Evolutionary conservation across 371 early-diverging fungal species (phyloP), one percentile per base, ranked within the genome.

Genomic region (Lichtheimia ornata): DNA sequence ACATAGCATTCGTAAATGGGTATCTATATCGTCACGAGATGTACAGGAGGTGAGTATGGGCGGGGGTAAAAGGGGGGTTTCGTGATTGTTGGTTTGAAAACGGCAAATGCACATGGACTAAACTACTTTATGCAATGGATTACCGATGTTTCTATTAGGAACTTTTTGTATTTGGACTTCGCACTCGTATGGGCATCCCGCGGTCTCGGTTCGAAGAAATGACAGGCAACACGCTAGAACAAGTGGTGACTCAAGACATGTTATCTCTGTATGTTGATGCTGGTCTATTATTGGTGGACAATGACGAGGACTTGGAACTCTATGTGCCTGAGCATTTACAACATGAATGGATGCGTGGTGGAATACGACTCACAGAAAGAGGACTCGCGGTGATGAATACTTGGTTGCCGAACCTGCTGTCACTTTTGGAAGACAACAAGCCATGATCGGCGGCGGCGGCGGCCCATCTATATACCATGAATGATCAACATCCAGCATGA

Each of bases 91-190:
- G 35, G 11, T 35, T 2, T 35, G 35, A 35, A 35, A 35, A 35
- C 35, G 35, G 35, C 35, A 35, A 35, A 2, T 35, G 35, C 11
- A 35, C 35, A 35, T 35, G 35, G 35, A 35, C 11, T 2, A 35
- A 35, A 5, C 5, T 35, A 35, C 35, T 35, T 35, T 35, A 35
- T 49, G n/a, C 22, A 17, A 25, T 22, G 42, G 25, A 18, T 55
- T 20, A 9, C 35, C 35, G 35, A 28, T 9, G 35, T 35, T 18
- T 7, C n/a, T 42, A 25, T 5, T 67, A 86, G 73, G 93, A 91
- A 66, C 59, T 85, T 5, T 67, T 91, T 4, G 81, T 91, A 25
- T 82, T 91, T 59, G 90, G 93, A 0, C 68, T 92, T 67, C 82
- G 93, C 3, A 91, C 86, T 15, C 81, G 71, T 15, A 82, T 74